These are phyloP conservation scores for Stromatinia cepivora DNA, from an alignment of 2,329 filamentous ascomycete species.

Conservation along the genomic window DNA sequence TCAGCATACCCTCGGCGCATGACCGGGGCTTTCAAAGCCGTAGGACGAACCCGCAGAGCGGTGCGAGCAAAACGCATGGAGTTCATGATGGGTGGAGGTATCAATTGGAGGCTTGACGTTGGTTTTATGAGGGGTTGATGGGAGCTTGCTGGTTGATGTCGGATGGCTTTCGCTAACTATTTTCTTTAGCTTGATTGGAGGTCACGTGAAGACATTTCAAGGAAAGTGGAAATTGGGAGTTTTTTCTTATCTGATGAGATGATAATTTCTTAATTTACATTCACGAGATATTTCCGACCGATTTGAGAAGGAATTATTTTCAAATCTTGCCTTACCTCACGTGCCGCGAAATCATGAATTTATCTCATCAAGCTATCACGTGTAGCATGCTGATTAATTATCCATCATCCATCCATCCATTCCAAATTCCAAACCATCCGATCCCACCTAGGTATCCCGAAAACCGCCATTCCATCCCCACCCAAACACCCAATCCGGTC, in stretches of 20 bases:
- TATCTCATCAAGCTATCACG: neutral
- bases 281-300: rapidly evolving
- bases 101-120: constrained; percentile 43
- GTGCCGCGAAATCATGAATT: neutral
- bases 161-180: constrained; percentile 20
- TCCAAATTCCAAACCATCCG: neutral
- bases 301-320: neutral
- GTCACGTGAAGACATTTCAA: neutral
- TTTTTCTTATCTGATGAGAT: rapidly evolving
- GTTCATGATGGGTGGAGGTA: constrained; percentile 70
- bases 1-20: constrained; percentile 92
- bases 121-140: constrained; percentile 27
- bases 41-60: constrained; percentile 80
- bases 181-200: constrained; percentile 20
- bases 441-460: neutral
- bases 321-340: neutral
- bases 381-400: neutral
- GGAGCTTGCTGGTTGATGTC: constrained; percentile 35
- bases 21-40: constrained; percentile 71
- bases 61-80: constrained; percentile 88
- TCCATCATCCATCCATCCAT: neutral
- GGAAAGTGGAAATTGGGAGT: too few relatives aligned
- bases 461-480: neutral
- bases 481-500: neutral
- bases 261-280: neutral